phyloP scores from a whole-genome alignment of 2,329 filamentous ascomycete genomes.

The Erysiphe pulchra region DNA sequence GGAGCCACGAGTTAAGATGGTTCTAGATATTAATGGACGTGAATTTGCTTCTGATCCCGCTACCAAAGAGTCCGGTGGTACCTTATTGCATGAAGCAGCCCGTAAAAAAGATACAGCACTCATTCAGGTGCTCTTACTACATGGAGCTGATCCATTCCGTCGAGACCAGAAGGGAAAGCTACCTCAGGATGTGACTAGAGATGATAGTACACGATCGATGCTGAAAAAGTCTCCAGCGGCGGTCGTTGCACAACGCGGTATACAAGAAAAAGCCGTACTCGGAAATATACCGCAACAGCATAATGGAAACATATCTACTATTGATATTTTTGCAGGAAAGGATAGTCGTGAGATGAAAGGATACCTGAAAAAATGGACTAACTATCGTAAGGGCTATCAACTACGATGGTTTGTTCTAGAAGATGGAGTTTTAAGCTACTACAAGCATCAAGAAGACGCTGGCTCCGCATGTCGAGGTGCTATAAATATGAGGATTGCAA shows the following conservation, averaged over 20 bases:
- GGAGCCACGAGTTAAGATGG: conserved; percentile 62
- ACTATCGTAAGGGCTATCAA: conserved; percentile 94
- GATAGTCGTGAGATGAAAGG: conserved; percentile 95
- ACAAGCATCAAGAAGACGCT: conserved; percentile 95
- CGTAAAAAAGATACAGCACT: conserved; percentile 66
- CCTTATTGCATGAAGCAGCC: conserved; percentile 77
- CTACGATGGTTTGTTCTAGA: conserved; percentile 93
- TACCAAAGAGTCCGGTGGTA: conserved; percentile 66
- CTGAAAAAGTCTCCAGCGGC: conserved; percentile 87
- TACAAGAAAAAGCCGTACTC: conserved; percentile 90
- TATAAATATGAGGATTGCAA: conserved; percentile 96
- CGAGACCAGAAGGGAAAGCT: conserved; percentile 87
- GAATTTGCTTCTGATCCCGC: conserved; percentile 62
- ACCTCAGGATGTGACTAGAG: conserved; percentile 86
- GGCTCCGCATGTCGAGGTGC: conserved; percentile 89
- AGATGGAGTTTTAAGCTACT: conserved; percentile 92
- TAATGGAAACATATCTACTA: conserved; percentile 24
- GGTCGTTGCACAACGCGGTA: conserved; percentile 76
- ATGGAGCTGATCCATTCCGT: conserved; percentile 87
- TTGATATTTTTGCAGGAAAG: conserved; percentile 43
- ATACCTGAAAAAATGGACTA: conserved; percentile 98
- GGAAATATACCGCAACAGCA: conserved; percentile 36
- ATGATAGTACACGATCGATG: conserved; percentile 68
- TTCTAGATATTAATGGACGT: conserved; percentile 75
- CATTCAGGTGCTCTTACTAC: conserved; percentile 72